Conservation (phyloP, 148 eudicot genomes). For the Talinum fruticosum region DNA sequence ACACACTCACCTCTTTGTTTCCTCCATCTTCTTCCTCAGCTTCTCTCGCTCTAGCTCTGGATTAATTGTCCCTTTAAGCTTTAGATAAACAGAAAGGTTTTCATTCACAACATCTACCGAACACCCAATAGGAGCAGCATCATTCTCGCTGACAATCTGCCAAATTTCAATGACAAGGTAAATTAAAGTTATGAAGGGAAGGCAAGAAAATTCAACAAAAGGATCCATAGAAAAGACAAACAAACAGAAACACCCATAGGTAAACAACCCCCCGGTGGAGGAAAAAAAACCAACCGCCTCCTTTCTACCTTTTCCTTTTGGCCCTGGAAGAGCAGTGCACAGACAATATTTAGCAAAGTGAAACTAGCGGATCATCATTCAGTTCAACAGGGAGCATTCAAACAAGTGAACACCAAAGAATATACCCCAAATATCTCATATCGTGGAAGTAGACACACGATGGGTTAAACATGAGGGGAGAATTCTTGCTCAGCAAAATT, state of each 20-base stretch:
- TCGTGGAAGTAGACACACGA: neutral
- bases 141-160: constrained; percentile 60
- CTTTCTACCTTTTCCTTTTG: no score
- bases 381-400: no score
- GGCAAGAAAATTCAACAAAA: neutral
- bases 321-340: no score
- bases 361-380: no score
- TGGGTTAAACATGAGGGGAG: neutral
- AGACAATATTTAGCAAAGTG: neutral
- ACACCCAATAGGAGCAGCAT: constrained; percentile 63
- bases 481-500: neutral
- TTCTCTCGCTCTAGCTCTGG: constrained; percentile 72
- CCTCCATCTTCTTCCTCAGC: constrained; percentile 65
- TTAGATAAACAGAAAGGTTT: constrained; percentile 56
- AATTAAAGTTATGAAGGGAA: neutral
- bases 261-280: no score
- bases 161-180: neutral
- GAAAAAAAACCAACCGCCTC: no score
- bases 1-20: constrained; percentile 53
- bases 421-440: neutral
- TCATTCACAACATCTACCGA: constrained; percentile 64
- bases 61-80: constrained; percentile 55
- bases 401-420: no score
- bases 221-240: neutral
- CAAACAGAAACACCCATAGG: no score